Conservation (phyloP, 208 protist species). For the Trichomonas vaginalis region DNA sequence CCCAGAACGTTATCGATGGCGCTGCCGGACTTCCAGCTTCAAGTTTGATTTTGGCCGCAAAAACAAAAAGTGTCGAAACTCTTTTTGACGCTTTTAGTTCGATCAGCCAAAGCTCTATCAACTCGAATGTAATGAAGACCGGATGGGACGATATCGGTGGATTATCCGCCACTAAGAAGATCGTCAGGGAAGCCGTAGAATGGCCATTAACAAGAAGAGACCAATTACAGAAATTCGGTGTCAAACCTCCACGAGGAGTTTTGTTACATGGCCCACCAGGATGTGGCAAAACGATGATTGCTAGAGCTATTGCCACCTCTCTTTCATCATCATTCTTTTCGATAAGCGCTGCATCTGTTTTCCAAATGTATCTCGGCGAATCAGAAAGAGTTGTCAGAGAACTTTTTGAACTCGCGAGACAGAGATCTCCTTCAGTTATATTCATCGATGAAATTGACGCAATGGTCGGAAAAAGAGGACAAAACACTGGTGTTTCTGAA, state of each 20-base stretch:
- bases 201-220: conserved; percentile 86
- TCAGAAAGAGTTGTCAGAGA: conserved; percentile 11
- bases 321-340: conserved; percentile 98
- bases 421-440: neutral
- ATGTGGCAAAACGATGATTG: conserved; percentile 94
- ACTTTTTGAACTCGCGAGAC: neutral
- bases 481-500: neutral
- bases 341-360: conserved; percentile 48
- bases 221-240: conserved; percentile 91
- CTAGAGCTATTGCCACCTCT: conserved; percentile 92
- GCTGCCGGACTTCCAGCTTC: neutral
- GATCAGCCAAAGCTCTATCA: neutral
- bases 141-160: neutral
- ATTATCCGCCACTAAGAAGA: neutral
- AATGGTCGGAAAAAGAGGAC: conserved; percentile 19
- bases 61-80: neutral
- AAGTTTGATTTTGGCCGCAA: neutral
- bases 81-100: too few species aligned
- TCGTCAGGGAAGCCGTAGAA: conserved; percentile 53
- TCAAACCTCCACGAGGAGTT: conserved; percentile 67
- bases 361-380: conserved; percentile 21
- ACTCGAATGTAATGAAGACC: neutral
- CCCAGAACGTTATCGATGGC: neutral
- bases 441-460: conserved; percentile 30
- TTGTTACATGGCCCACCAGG: conserved; percentile 93